Evolutionary conservation across 1,139 yeast species (phyloP), one percentile per base, ranked within the genome.

Genomic region (Saccharomyces hybrid): DNA sequence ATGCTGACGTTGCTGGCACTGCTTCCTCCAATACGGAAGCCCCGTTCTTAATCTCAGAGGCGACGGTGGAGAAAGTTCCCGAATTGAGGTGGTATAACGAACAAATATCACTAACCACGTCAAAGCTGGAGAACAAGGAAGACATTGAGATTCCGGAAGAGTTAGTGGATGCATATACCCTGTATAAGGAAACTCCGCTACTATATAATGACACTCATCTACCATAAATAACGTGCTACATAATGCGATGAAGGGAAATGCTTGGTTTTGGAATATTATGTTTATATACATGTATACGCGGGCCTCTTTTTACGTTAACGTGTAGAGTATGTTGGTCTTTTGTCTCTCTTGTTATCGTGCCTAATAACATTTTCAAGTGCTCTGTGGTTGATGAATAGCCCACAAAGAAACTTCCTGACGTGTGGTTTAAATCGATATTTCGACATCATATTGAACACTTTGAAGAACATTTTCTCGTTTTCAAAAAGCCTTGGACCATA

Each of bases 351-450:
- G 53, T 78, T 69, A 53, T 78, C 81, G 51, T 75, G 70, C 62
- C 72, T 77, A 48, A 79, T 73, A 53, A 82, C 66, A 38, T 70
- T 71, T 59, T 86, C 93, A 65, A 88, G 71, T 48, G 85, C 74
- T 34, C 74, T 74, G 4, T 80, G 75, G 60, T 81, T 80, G 50
- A 79, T 77, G 64, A 89, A 84, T 56, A 88, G 72, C 52, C 84
- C 91, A 62, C 89, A 78, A 8, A 90, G 75, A 63, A 84, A 86
- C 61, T 82, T 78, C 47, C 96, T 72, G 42, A 83, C 82, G 8
- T 80, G 79, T 50, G 78, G 80, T 56, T 85, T 81, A 71, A 83
- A 88, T 56, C 81, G 80, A 62, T 86, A 90, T 54, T 76, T 75
- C 56, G 85, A 90, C 61, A 90, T 75, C 55, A 86, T 73, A 52